Evolutionary conservation across 179 eudicot genomes (phyloP), one percentile per base, ranked within the genome.

Genomic region (Amaranthus tricolor): DNA sequence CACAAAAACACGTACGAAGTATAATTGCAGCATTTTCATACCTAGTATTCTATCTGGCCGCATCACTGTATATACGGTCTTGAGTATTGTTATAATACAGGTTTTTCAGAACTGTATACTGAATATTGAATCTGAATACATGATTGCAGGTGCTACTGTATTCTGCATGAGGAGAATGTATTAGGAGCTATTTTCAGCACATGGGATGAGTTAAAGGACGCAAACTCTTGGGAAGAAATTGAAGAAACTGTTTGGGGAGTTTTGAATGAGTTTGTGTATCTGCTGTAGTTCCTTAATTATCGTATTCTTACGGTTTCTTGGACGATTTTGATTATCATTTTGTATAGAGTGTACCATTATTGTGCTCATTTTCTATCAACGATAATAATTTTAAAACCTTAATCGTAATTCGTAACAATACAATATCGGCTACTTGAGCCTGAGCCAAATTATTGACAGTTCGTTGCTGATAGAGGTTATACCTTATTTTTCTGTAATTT

Each of bases 211-310:
- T 74, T 90, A 77, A 85, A 84, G 74, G 71, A 17, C 20, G 92
- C 93, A 7, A 86, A 86, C 9, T 89, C 97, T n/a, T 94, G 98
- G 98, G 96, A 92, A 73, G 96, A 89, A 75, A 94, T 94, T 59
- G 98, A 94, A 80, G 88, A 87, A 74, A 77, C 74, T 45, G 93
- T 92, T 47, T 94, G 98, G 98, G 96, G 97, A 66, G 80, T 89
- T 62, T 78, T 94, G 76, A 90, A 94, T 43, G 77, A 79, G 62
- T 88, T 82, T 62, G 20, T 70, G 13, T 82, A 78, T 31, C 69
- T 48, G 48, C 61, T 59, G 60, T 84, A 76, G 74, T 16, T 62
- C 13, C 45, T 21, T 21, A 8, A 21, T 59, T 51, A 65, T 17
- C 3, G 14, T 5, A 45, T 67, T 10, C 21, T 50, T 51, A 5